These are phyloP conservation scores for Aschersonia sp. DNA, from an alignment of 2,329 filamentous ascomycete genomes.

Conservation along the genomic window DNA sequence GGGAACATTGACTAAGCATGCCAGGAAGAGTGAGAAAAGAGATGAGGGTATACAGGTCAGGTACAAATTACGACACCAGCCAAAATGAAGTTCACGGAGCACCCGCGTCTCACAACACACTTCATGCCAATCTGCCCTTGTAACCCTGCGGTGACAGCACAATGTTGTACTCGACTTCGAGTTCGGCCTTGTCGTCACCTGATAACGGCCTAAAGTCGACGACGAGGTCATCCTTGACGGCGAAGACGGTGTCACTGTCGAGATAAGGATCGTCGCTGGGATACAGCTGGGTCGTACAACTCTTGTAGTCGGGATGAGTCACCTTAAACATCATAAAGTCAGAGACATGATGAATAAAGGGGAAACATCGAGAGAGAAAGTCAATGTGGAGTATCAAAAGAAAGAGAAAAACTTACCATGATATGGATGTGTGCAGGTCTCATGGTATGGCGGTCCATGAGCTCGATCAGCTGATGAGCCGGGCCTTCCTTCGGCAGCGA, in stretches of 20 bases:
- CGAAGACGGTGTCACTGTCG: slow-evolving; percentile 29
- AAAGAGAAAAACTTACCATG: slow-evolving; percentile 20
- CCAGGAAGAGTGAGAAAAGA: too few species aligned
- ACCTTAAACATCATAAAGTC: slow-evolving; percentile 13
- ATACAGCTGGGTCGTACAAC: slow-evolving; percentile 66
- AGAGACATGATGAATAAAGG: too few species aligned
- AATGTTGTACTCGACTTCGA: slow-evolving; percentile 28
- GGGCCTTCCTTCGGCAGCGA: slow-evolving; percentile 51
- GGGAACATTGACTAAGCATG: too few species aligned
- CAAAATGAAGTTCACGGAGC: too few species aligned
- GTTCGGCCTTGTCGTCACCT: slow-evolving; percentile 20
- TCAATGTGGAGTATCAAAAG: neutral
- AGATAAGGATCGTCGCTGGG: slow-evolving; percentile 54
- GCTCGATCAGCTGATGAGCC: slow-evolving; percentile 22
- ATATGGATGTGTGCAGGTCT: slow-evolving; percentile 36
- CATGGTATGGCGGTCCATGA: slow-evolving; percentile 34
- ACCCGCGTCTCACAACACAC: neutral
- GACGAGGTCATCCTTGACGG: slow-evolving; percentile 37
- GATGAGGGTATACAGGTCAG: too few species aligned
- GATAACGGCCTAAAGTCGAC: slow-evolving; percentile 32
- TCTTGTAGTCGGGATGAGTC: slow-evolving; percentile 50
- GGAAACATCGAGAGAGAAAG: too few species aligned
- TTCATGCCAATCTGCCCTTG: slow-evolving; percentile 18
- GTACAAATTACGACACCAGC: too few species aligned
- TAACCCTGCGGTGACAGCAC: slow-evolving; percentile 28